These are phyloP conservation scores for Helicocarpus griseus DNA, from an alignment of 2,329 filamentous ascomycete genomes.

Conservation along the genomic window DNA sequence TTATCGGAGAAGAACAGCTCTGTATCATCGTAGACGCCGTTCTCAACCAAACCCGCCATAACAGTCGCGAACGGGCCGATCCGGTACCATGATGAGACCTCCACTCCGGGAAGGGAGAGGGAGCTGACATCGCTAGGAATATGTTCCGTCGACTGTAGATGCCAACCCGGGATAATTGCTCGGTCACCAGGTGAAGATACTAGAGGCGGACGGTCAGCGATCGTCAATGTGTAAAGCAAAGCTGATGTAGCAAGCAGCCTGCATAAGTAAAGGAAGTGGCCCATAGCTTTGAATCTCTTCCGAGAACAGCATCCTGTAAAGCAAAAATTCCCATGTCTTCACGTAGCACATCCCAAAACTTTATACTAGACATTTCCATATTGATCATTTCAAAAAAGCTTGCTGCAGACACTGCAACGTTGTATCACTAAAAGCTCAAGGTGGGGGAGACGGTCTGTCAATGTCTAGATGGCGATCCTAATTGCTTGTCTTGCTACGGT, in stretches of 20 bases:
- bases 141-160: constrained; percentile 38
- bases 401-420: too few relatives aligned
- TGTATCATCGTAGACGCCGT: constrained; percentile 43
- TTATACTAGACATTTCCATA: not conserved
- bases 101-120: constrained; percentile 35
- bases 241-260: not conserved
- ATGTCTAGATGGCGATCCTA: too few relatives aligned
- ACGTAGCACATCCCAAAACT: too few relatives aligned
- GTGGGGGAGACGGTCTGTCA: too few relatives aligned
- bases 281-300: too few relatives aligned
- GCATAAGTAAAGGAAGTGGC: not conserved
- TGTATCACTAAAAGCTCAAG: too few relatives aligned
- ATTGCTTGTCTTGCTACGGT: too few relatives aligned
- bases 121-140: constrained; percentile 26
- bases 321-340: too few relatives aligned
- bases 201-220: constrained; percentile 4
- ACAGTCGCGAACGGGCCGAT: constrained; percentile 44
- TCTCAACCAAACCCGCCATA: constrained; percentile 48
- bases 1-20: constrained; percentile 49
- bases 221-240: not conserved
- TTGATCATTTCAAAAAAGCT: too few relatives aligned
- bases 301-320: too few relatives aligned
- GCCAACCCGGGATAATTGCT: constrained; percentile 34
- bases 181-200: constrained; percentile 19
- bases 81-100: constrained; percentile 45